These are phyloP conservation scores for Botrytis hyacinthi DNA, from an alignment of 2,329 filamentous ascomycete genomes.

Conservation along the genomic window DNA sequence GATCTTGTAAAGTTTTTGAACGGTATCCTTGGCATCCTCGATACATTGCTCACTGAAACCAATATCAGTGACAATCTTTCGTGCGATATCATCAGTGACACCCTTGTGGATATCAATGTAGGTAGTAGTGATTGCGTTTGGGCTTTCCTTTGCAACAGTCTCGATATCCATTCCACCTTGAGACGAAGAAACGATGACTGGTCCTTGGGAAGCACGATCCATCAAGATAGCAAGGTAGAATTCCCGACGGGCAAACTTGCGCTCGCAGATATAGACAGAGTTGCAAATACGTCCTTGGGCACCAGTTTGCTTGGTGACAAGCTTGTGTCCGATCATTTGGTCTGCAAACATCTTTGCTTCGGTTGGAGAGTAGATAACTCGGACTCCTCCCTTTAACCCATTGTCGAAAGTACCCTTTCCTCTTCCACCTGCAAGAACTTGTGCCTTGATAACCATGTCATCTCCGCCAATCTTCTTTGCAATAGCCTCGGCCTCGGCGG, in stretches of 20 bases:
- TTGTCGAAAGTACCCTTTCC: constrained; percentile 98
- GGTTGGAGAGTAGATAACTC: constrained; percentile 97
- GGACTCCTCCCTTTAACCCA: constrained; percentile 96
- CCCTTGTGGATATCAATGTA: constrained; percentile 90
- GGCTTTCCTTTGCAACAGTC: constrained; percentile 95
- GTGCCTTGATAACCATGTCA: constrained; percentile 99
- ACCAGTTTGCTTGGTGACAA: constrained; percentile 99
- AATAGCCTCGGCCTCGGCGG: constrained; percentile 85
- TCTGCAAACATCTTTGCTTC: constrained; percentile 96
- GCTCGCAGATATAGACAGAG: constrained; percentile 98
- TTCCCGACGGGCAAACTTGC: constrained; percentile 97
- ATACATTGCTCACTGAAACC: constrained; percentile 98
- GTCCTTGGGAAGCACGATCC: constrained; percentile 87
- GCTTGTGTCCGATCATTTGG: constrained; percentile 99
- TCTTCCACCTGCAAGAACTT: constrained; percentile 95
- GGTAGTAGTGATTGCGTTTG: constrained; percentile 92
- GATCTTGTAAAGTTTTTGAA: constrained; percentile 98
- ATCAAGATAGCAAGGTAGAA: constrained; percentile 99
- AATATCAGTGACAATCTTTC: constrained; percentile 83
- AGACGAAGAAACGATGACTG: constrained; percentile 95
- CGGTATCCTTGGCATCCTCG: constrained; percentile 90
- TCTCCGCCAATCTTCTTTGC: constrained; percentile 89
- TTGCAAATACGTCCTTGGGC: constrained; percentile 91
- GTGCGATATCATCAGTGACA: constrained; percentile 93
- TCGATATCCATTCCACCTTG: constrained; percentile 99